Evolutionary conservation across 306 rosid species (phyloP).

Genomic region (Luffa aegyptiaca): DNA sequence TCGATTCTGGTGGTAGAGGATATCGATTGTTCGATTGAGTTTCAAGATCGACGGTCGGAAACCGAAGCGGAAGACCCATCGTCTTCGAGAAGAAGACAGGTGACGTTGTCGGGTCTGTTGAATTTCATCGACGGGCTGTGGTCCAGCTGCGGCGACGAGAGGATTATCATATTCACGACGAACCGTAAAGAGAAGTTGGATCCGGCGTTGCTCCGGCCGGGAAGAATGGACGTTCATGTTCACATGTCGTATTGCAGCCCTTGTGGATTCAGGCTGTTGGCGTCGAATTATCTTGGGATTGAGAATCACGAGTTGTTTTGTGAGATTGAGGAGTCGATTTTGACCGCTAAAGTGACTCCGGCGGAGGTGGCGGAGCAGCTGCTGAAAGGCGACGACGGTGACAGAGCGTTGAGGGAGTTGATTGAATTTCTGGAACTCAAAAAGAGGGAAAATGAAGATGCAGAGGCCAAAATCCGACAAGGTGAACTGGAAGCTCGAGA

Average conservation of each 20-base stretch:
- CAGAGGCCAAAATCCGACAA: neutral
- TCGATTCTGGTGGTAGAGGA: conserved; percentile 77
- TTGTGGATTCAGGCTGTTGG: conserved; percentile 19
- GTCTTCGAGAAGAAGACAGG: conserved; percentile 1
- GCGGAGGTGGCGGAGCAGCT: conserved; percentile 33
- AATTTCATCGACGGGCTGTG: conserved; percentile 40
- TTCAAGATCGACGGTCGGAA: conserved; percentile 31
- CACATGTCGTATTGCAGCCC: conserved; percentile 50
- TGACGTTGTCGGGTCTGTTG: conserved; percentile 36
- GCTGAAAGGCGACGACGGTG: conserved; percentile 13
- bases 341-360: conserved; percentile 18
- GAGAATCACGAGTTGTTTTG: conserved; percentile 16
- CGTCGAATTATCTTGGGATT: conserved; percentile 28
- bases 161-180: conserved; percentile 41
- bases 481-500: neutral
- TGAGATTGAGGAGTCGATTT: conserved; percentile 17
- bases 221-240: conserved; percentile 45
- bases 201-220: conserved; percentile 30
- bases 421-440: conserved; percentile 19
- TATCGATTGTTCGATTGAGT: conserved; percentile 50
- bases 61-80: neutral
- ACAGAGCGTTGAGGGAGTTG: conserved; percentile 7
- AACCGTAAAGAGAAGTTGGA: conserved; percentile 40
- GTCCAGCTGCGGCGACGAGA: conserved; percentile 44
- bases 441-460: conserved; percentile 20